phyloP scores from a whole-genome alignment of 257 asterid genomes.

The Solanum chilense region DNA sequence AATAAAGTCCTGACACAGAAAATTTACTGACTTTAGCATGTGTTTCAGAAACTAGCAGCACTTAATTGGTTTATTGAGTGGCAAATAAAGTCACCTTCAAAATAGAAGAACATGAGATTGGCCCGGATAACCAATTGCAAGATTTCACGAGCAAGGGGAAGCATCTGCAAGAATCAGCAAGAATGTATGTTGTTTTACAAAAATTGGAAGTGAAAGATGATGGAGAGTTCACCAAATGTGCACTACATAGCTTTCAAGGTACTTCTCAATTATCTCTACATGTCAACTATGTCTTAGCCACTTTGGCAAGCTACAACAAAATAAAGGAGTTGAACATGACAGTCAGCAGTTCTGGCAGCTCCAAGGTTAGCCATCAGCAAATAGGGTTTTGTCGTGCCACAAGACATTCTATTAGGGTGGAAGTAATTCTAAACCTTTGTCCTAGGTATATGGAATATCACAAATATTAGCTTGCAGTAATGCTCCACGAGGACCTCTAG shows the following conservation, averaged over 20 bases:
- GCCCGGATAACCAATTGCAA: slow-evolving; percentile 75
- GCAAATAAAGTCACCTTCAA: slow-evolving; percentile 59
- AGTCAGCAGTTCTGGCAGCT: background rate
- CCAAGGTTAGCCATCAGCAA: background rate
- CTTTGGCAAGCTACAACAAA: background rate
- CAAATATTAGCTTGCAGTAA: background rate
- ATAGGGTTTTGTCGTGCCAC: background rate
- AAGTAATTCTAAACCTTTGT: background rate
- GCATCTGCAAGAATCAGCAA: slow-evolving; percentile 32
- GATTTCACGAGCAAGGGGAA: slow-evolving; percentile 71
- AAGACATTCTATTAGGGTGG: background rate
- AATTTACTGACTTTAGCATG: background rate
- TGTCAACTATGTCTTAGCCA: background rate
- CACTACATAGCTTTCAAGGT: background rate
- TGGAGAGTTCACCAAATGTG: background rate
- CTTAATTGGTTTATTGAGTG: background rate
- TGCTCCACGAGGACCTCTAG: background rate
- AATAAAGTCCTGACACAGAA: slow-evolving; percentile 60
- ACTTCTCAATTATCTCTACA: background rate
- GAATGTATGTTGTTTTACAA: background rate
- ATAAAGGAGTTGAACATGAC: background rate
- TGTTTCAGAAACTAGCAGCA: background rate
- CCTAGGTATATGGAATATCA: background rate
- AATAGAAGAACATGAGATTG: slow-evolving; percentile 96
- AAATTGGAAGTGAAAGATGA: background rate